These are phyloP conservation scores for Mrakia hoshinonis DNA, from an alignment of 768 basidiomycete genomes.

Conservation along the genomic window DNA sequence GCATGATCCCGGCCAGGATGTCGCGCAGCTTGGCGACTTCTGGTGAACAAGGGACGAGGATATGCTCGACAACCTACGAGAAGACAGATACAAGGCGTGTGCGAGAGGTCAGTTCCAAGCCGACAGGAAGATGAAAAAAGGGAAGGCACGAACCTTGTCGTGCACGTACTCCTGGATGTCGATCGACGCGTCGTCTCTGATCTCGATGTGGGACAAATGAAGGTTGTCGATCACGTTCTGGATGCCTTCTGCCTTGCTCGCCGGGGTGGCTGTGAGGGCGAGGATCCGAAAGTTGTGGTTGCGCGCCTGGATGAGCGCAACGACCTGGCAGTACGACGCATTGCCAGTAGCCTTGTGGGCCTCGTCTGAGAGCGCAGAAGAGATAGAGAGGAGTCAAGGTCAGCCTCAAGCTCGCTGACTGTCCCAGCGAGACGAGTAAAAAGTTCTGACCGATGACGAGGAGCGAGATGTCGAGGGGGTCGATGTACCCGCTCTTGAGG, in stretches of 20 bases:
- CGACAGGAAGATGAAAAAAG: not conserved
- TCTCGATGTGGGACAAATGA: slow-evolving; percentile 90
- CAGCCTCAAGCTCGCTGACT: not conserved
- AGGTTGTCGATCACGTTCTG: slow-evolving; percentile 84
- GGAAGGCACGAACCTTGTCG: slow-evolving; percentile 55
- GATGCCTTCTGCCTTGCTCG: slow-evolving; percentile 68
- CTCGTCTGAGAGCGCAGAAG: slow-evolving; percentile 54
- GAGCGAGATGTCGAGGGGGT: slow-evolving; percentile 69
- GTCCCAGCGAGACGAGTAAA: slow-evolving; percentile 29
- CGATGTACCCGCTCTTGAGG: slow-evolving; percentile 60
- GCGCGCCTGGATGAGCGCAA: slow-evolving; percentile 84
- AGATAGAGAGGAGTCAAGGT: not conserved
- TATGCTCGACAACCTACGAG: slow-evolving; percentile 17
- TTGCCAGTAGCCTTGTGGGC: slow-evolving; percentile 90
- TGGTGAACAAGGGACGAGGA: slow-evolving; percentile 24
- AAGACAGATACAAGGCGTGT: not conserved
- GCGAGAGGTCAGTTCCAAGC: not conserved
- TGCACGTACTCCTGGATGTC: slow-evolving; percentile 80
- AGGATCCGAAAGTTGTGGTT: slow-evolving; percentile 88
- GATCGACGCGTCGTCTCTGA: slow-evolving; percentile 79
- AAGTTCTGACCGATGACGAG: slow-evolving; percentile 81
- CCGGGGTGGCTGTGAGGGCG: slow-evolving; percentile 88
- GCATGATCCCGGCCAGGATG: slow-evolving; percentile 19
- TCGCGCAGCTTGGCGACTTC: slow-evolving; percentile 26
- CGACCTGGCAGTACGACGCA: slow-evolving; percentile 80